phyloP scores from a whole-genome alignment of 2,329 filamentous ascomycete genomes.

The Coniochaeta prunicola region DNA sequence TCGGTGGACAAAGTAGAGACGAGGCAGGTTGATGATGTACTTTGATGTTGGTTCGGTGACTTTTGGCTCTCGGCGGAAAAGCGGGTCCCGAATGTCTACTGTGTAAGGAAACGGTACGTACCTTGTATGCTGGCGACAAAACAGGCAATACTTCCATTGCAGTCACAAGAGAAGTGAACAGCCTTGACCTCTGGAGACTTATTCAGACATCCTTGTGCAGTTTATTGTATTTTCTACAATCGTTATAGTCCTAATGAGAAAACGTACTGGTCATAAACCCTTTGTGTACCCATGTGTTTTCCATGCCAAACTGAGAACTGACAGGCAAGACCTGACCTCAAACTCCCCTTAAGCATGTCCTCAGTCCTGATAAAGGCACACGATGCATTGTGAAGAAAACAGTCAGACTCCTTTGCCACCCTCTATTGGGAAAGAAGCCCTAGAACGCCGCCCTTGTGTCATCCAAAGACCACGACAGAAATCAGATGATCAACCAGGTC shows the following conservation, averaged over 20 bases:
- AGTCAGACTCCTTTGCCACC: neutral
- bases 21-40: neutral
- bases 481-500: neutral
- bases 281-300: neutral
- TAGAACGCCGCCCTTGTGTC: neutral
- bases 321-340: neutral
- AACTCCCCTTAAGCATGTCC: neutral
- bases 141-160: neutral
- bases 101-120: neutral
- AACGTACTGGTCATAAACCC: neutral
- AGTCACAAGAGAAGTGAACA: too few relatives aligned
- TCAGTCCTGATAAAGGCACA: neutral
- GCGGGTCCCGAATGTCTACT: neutral
- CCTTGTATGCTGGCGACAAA: neutral
- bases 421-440: neutral
- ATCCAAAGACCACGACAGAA: neutral
- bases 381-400: neutral
- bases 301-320: neutral
- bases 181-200: too few relatives aligned
- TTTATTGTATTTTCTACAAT: neutral
- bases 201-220: neutral
- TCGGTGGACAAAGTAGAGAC: neutral
- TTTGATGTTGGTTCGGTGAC: neutral
- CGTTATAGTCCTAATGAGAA: neutral
- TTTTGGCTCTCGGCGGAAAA: neutral